A percentile compares a stretch with the other conserved stretches of the same genome.
Conservation (phyloP, 2,329 filamentous ascomycete species). For the Penicillium sp. region DNA sequence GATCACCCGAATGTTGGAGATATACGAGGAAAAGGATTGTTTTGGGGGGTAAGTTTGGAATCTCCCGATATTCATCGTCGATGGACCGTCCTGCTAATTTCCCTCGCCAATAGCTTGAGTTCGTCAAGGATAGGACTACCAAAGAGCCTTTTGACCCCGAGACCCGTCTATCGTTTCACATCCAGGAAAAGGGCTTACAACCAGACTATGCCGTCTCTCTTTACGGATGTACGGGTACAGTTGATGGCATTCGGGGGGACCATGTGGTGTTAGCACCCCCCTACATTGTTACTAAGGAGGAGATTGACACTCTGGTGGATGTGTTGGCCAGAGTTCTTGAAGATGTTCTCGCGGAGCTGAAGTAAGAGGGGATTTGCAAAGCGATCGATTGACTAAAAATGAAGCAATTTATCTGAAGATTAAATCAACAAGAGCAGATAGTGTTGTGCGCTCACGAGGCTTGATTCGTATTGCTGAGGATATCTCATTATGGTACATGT, state of each 20-base stretch:
- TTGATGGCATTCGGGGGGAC: constrained; percentile 63
- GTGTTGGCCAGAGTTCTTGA: constrained; percentile 54
- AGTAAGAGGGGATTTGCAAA: neutral
- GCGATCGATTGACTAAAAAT: neutral
- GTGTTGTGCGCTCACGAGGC: neutral
- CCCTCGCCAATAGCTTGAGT: constrained; percentile 49
- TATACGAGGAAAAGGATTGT: constrained; percentile 60
- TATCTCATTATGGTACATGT: constrained; percentile 22
- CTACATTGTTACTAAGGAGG: constrained; percentile 61
- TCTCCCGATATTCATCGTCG: neutral
- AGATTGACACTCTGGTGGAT: constrained; percentile 59
- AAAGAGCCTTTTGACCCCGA: constrained; percentile 56
- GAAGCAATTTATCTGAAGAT: neutral
- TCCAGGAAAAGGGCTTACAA: constrained; percentile 54
- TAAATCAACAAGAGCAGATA: neutral
- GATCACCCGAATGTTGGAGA: constrained; percentile 56
- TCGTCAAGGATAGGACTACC: constrained; percentile 56
- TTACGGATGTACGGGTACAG: constrained; percentile 65
- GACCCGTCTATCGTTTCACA: constrained; percentile 47
- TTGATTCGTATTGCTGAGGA: neutral
- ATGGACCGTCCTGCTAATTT: neutral
- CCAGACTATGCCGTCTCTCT: constrained; percentile 55
- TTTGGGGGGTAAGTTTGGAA: constrained; percentile 56
- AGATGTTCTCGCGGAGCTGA: constrained; percentile 46
- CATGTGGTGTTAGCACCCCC: constrained; percentile 70